A percentile compares a stretch with the other conserved stretches of the same genome.
Conservation (phyloP, 176 grass and related monocot genomes). For the Musa schizocarpa region DNA sequence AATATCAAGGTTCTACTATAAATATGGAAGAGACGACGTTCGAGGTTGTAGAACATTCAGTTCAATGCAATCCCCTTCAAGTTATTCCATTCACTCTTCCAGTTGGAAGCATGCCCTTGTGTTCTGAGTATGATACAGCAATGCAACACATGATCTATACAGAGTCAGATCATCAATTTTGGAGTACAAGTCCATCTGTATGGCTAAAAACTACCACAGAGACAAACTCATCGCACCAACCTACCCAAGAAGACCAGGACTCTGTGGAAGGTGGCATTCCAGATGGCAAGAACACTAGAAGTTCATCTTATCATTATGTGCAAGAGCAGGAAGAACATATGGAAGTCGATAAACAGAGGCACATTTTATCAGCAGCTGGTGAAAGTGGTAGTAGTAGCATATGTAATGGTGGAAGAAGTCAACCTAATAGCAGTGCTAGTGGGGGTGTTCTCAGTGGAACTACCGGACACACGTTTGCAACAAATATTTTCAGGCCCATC, state of each 20-base stretch:
- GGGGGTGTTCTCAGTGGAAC: conserved; percentile 27
- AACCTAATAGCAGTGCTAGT: conserved; percentile 16
- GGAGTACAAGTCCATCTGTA: conserved; percentile 23
- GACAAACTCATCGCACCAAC: conserved; percentile 20
- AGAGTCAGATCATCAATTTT: conserved; percentile 33
- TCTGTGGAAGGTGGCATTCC: conserved; percentile 10
- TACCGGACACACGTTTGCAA: conserved; percentile 15
- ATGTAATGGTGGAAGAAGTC: conserved; percentile 24
- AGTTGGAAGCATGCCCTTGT: conserved; percentile 48
- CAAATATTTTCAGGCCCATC: conserved; percentile 8
- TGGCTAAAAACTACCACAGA: conserved; percentile 26
- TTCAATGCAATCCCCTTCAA: conserved; percentile 43
- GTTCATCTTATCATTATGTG: conserved; percentile 9
- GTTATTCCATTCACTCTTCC: conserved; percentile 54
- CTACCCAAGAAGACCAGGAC: conserved; percentile 18
- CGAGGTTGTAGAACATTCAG: conserved; percentile 12
- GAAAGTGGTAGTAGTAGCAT: conserved; percentile 36
- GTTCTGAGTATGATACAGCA: conserved; percentile 27
- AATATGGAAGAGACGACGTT: conserved; percentile 29
- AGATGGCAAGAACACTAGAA: conserved; percentile 8
- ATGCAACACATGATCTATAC: conserved; percentile 38
- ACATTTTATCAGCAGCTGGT: conserved; percentile 31
- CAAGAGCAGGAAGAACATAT: conserved; percentile 23
- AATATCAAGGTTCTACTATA: conserved; percentile 19
- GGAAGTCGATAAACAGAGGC: conserved; percentile 25